Base-by-base conservation (phyloP, 495 filamentous ascomycete species). In the Staphylotrichum tortipilum region DNA sequence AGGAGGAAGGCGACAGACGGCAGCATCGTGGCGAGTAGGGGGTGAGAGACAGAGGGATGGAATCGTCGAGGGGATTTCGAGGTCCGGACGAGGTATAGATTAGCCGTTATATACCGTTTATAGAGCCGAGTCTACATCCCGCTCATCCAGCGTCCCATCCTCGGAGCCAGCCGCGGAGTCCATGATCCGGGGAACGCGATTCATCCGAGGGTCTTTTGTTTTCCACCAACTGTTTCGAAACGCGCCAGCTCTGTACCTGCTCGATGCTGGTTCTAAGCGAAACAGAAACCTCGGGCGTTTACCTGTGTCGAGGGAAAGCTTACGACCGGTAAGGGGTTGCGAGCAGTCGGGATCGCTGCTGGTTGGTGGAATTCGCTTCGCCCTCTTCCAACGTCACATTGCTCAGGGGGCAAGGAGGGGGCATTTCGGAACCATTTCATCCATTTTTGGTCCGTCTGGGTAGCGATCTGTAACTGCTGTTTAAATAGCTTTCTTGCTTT, bases 281-380 rank as follows among this genome's bases (percentile, higher is more conserved):
- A n/a, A n/a, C 18, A 3, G n/a, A 15, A 19, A 12, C 40, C 5
- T 28, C 39, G 40, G 40, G 24, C 15, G 9, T 43, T 18, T 30
- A 12, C n/a, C 24, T 26, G 11, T 5, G 15, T 24, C 15, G 1
- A 18, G 21, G 37, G 0, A 39, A 39, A 39, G 21, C 37, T 39
- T 15, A 11, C n/a, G 21, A 7, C n/a, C n/a, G 37, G 37, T 18
- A 18, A 12, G 14, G 37, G 37, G 3, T 23, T 1, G 1, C 11
- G 31, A 12, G 1, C 7, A 1, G 7, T 30, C 17, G n/a, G 17
- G 14, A 9, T 29, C n/a, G 12, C 18, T n/a, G 40, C 40, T 47
- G 44, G 44, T 47, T 47, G 44, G 44, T 47, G 31, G 44, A 47
- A 47, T 44, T 45, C 21, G 3, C 18, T 17, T 8, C 7, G 7